Percentiles rank a stretch among this genome's conserved stretches.
These are phyloP conservation scores for Brassica nigra DNA, from an alignment of 345 rosid species.

Conservation along the genomic window DNA sequence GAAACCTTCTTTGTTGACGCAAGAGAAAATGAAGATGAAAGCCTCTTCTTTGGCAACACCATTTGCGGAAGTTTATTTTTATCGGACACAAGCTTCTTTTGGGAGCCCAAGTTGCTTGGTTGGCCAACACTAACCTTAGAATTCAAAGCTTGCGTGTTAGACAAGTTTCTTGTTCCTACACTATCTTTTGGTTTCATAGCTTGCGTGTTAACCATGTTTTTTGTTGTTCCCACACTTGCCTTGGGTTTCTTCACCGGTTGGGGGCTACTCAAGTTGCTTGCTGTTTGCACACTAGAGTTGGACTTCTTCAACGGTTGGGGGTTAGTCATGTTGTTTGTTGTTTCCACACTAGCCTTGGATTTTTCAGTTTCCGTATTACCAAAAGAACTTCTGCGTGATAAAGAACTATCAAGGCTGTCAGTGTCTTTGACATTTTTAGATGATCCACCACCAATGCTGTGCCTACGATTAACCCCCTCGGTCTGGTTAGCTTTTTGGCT, in stretches of 20 bases:
- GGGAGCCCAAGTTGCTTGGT: conserved; percentile 8
- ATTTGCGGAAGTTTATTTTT: conserved; percentile 25
- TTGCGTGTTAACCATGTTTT: conserved; percentile 5
- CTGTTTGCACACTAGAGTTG: too few relatives aligned
- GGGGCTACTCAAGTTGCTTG: neutral
- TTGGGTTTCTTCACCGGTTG: conserved; percentile 20
- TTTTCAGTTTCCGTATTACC: conserved; percentile 22
- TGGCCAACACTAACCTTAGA: conserved; percentile 12
- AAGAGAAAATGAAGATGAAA: conserved; percentile 28
- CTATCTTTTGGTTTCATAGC: conserved; percentile 10
- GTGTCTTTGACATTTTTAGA: conserved; percentile 21
- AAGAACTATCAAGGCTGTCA: conserved; percentile 34
- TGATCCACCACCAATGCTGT: conserved; percentile 33
- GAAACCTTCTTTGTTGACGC: conserved; percentile 17
- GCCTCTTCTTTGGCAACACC: conserved; percentile 39
- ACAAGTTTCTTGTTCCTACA: neutral
- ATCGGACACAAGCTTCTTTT: conserved; percentile 25
- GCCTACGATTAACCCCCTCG: conserved; percentile 21
- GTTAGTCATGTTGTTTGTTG: neutral
- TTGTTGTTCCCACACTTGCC: neutral
- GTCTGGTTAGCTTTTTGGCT: conserved; percentile 26
- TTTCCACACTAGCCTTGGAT: conserved; percentile 10
- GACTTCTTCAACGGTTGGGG: too few relatives aligned
- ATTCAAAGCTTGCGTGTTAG: conserved; percentile 9
- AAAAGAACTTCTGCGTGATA: conserved; percentile 25